These are phyloP conservation scores for Zopfia rhizophila DNA, from an alignment of 2,329 filamentous ascomycete genomes.

Conservation along the genomic window DNA sequence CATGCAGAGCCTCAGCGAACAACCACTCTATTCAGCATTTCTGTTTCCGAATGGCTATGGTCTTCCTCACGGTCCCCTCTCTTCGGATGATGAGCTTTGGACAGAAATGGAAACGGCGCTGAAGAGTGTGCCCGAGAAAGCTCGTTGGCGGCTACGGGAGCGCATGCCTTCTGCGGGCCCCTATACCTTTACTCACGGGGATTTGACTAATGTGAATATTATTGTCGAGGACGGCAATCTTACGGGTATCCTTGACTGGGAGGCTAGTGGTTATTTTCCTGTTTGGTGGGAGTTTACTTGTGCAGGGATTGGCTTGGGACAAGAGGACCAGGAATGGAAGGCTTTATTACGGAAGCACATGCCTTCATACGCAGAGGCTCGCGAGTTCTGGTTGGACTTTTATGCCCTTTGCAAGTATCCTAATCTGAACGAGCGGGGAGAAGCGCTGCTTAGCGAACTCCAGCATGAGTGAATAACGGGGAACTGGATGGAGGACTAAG, in stretches of 20 bases:
- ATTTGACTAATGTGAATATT: conserved; percentile 51
- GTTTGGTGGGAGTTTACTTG: conserved; percentile 49
- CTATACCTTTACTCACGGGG: conserved; percentile 52
- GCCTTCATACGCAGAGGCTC: not conserved
- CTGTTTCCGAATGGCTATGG: conserved; percentile 6
- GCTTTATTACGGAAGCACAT: conserved; percentile 6
- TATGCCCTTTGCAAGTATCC: not conserved
- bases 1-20: conserved; percentile 1
- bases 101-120: conserved; percentile 3
- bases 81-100: conserved; percentile 8
- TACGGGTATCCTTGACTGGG: conserved; percentile 54
- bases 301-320: conserved; percentile 8
- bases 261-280: conserved; percentile 49
- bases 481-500: no score
- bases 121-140: conserved; percentile 1
- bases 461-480: no score
- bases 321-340: conserved; percentile 6
- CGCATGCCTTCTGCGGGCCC: conserved; percentile 22
- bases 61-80: conserved; percentile 6
- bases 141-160: conserved; percentile 1
- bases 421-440: no score
- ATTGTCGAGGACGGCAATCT: conserved; percentile 51
- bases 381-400: conserved; percentile 3
- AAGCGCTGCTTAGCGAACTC: no score
- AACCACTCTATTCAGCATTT: conserved; percentile 9